phyloP scores from a whole-genome alignment of 768 basidiomycete species.

The Lentinula detonsa region DNA sequence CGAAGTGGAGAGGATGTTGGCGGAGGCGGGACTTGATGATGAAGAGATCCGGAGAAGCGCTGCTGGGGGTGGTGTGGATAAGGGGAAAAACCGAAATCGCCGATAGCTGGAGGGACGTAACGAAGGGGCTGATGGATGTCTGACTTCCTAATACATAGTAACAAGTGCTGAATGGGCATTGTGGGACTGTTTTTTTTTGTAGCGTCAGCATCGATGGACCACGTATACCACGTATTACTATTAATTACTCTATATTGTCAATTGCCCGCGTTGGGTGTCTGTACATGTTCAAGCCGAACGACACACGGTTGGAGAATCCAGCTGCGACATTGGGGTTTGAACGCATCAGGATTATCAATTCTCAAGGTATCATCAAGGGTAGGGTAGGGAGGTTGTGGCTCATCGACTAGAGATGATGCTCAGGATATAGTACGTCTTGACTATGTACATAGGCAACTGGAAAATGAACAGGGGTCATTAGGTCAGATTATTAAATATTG shows the following conservation, averaged over 20 bases:
- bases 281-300: too few relatives aligned
- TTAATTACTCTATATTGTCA: too few relatives aligned
- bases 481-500: neutral
- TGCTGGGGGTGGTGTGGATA: conserved; percentile 28
- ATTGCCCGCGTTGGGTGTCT: too few relatives aligned
- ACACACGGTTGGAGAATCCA: conserved; percentile 11
- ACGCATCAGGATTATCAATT: conserved; percentile 15
- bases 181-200: too few relatives aligned
- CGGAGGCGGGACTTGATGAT: conserved; percentile 80
- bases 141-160: too few relatives aligned
- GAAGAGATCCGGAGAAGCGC: conserved; percentile 68
- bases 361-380: conserved; percentile 13
- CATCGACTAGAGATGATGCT: conserved; percentile 13
- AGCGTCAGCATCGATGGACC: too few relatives aligned
- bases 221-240: too few relatives aligned
- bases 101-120: conserved; percentile 15
- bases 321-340: conserved; percentile 14
- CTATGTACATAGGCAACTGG: too few relatives aligned
- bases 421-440: neutral
- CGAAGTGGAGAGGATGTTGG: conserved; percentile 79
- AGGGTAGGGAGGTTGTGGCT: conserved; percentile 15
- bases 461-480: too few relatives aligned
- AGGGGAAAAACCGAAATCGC: conserved; percentile 48
- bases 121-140: too few relatives aligned
- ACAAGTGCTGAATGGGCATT: too few relatives aligned